Base-by-base conservation (phyloP, 1,284 basidiomycete genomes). In the Irpex sp. region DNA sequence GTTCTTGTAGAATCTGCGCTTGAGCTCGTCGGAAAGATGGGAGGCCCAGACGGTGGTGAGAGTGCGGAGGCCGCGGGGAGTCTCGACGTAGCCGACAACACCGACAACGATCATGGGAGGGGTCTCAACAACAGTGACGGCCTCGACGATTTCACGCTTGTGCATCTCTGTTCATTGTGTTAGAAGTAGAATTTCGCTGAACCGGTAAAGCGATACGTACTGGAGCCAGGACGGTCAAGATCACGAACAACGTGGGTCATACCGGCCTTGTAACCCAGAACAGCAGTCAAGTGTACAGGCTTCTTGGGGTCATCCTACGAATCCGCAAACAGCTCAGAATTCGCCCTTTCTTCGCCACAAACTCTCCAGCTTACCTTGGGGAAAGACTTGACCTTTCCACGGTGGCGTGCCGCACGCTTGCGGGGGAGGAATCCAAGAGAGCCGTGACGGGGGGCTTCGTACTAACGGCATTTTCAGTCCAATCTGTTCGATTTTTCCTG, bases 1-100 rank as follows among this genome's bases (percentile, higher is more conserved):
- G 90, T 98, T 99, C 89, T 97, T 98, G 93, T 98, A 98, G 92
- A 99, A 98, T 74, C 97, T 90, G 77, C 97, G 94, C 84, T 97
- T 98, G 78, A 99, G 80, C 79, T 98, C 97, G 76, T 85, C 94
- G 67, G 83, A 94, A 73, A 85, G 91, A 78, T 86, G 91, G 68
- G 82, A 96, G 70, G 81, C 94, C 96, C 82, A 98, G 75, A 87
- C 93, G 71, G 80, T 97, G 80, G 82, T 92, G 73, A 84, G 86
- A 62, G 79, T 95, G 74, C 97, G 96, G 69, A 99, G 91, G 75
- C 97, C 97, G 75, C 97, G 96, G 74, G 97, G 97, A 69, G 97
- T 99, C 85, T 99, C 97, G 79, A 99, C 95, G 83, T 99, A 99
- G 73, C 97, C 97, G 73, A 99, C 97, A 77, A 97, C 95, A 86